phyloP scores from a whole-genome alignment of 177 flowering plant genomes.

The Vitis hybrid region DNA sequence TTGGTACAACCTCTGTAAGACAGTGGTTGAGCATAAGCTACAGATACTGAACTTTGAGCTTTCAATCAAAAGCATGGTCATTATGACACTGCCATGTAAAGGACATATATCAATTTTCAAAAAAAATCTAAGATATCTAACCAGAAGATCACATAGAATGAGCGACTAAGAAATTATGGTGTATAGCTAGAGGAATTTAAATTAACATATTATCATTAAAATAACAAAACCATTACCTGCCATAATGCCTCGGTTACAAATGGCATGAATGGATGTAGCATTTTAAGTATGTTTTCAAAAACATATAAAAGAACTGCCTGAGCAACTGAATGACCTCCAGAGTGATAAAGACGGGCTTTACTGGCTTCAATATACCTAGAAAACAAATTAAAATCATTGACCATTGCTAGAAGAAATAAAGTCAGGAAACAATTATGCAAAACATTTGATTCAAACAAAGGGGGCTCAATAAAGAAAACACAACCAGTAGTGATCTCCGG shows the following conservation, averaged over 20 bases:
- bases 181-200: background rate
- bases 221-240: conserved; percentile 58
- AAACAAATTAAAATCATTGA: conserved; percentile 11
- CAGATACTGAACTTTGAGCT: background rate
- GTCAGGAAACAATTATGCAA: background rate
- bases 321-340: conserved; percentile 47
- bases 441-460: background rate
- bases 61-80: too few relatives aligned
- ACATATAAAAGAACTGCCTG: conserved; percentile 86
- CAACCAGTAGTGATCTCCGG: too few relatives aligned
- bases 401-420: background rate
- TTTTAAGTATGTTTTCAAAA: conserved; percentile 73
- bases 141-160: background rate
- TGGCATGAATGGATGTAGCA: conserved; percentile 98
- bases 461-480: conserved; percentile 1
- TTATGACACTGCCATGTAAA: background rate
- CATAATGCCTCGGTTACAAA: conserved; percentile 94
- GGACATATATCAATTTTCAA: background rate
- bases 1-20: background rate
- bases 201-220: background rate
- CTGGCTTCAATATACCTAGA: conserved; percentile 96
- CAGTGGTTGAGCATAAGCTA: background rate
- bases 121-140: background rate
- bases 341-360: conserved; percentile 80
- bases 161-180: background rate